Conservation (phyloP, 768 basidiomycete species). For the Pulveroboletus sp. region DNA sequence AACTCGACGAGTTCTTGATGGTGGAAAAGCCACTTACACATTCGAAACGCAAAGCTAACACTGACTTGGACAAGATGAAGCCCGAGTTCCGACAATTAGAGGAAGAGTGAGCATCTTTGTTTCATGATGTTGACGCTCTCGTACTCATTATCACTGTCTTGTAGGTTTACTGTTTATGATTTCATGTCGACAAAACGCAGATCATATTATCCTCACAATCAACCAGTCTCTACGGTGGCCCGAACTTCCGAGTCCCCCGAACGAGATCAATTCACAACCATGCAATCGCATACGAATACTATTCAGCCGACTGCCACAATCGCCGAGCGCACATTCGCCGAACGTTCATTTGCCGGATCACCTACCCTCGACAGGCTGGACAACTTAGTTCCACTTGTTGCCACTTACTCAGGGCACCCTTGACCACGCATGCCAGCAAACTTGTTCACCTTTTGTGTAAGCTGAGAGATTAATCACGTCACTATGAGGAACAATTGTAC, state of each 20-base stretch:
- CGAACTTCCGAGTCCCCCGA: constrained; percentile 27
- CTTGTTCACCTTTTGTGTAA: neutral
- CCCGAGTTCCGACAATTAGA: constrained; percentile 90
- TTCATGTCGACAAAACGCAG: constrained; percentile 65
- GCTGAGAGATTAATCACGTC: neutral
- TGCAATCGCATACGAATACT: constrained; percentile 38
- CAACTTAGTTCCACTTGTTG: constrained; percentile 40
- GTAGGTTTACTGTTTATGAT: constrained; percentile 89
- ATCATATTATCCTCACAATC: constrained; percentile 88
- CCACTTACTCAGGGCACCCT: constrained; percentile 18
- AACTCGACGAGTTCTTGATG: constrained; percentile 94
- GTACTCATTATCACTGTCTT: constrained; percentile 6
- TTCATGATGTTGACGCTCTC: neutral
- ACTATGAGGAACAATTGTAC: neutral
- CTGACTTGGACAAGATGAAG: constrained; percentile 82
- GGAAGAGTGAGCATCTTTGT: constrained; percentile 63
- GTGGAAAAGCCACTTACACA: constrained; percentile 98
- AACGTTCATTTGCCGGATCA: constrained; percentile 41
- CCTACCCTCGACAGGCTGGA: constrained; percentile 35
- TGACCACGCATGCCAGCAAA: neutral
- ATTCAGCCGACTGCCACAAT: constrained; percentile 42
- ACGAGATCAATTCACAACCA: constrained; percentile 24
- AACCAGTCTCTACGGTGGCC: constrained; percentile 43
- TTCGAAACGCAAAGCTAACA: constrained; percentile 83
- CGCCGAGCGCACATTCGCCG: constrained; percentile 37